These are phyloP conservation scores for button mushroom (Agaricus bisporus) DNA, from an alignment of 768 basidiomycete genomes.

Conservation along the genomic window DNA sequence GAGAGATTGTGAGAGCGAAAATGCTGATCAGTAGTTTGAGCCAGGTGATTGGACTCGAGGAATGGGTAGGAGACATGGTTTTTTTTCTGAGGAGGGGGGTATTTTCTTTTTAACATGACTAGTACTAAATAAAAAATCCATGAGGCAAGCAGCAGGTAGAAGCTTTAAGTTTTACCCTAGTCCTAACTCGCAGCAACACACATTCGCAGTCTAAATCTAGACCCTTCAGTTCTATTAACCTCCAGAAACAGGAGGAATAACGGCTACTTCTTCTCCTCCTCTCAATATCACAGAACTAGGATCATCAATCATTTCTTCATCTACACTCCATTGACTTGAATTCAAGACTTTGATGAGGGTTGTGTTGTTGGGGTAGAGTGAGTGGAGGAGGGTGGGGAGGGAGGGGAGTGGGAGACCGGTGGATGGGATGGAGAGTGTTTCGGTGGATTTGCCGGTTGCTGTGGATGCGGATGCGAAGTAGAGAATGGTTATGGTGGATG, in stretches of 20 bases:
- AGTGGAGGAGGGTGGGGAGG: constrained; percentile 44
- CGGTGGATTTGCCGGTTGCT: constrained; percentile 50
- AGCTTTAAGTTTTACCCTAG: too few species aligned
- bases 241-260: constrained; percentile 81
- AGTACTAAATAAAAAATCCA: neutral
- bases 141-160: constrained; percentile 1
- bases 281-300: constrained; percentile 39
- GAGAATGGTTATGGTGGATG: constrained; percentile 35
- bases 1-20: neutral
- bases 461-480: constrained; percentile 67
- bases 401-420: constrained; percentile 42
- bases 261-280: constrained; percentile 73
- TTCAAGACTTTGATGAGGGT: constrained; percentile 48
- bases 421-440: constrained; percentile 44
- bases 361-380: constrained; percentile 45
- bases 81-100: neutral
- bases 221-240: constrained; percentile 32
- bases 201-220: too few species aligned
- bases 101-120: too few species aligned
- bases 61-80: neutral
- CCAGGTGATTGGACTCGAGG: constrained; percentile 1
- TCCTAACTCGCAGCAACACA: neutral
- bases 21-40: neutral
- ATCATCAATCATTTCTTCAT: constrained; percentile 74
- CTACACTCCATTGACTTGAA: constrained; percentile 70